Base-by-base conservation (phyloP, 1,139 yeast species). In the Suhomyces wounanorum region DNA sequence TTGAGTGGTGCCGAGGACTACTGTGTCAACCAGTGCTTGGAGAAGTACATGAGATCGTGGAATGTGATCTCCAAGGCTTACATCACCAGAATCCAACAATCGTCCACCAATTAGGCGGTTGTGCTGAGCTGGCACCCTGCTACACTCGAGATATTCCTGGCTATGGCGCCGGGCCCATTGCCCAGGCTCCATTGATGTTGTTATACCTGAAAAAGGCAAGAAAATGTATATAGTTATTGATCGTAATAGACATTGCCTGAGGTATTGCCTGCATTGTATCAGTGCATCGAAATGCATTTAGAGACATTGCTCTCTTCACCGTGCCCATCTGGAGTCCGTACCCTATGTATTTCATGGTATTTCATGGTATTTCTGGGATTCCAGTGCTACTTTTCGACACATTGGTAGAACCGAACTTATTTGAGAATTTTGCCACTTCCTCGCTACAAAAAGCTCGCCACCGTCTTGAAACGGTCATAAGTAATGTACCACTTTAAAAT, bases 41-140 rank as follows among this genome's bases (percentile, higher is more conserved):
- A 87, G 57, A 91, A 90, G 72, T 91, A 89, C 70, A 87, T 91
- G 95, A 81, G 88, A 68, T 84, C 96, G 39, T 91, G 97, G 97
- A 90, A 90, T 64, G 78, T 86, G 49, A 77, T 91, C 48, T 88
- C 96, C 30, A 84, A 83, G 67, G 75, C 89, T 13, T 90, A 90
- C 67, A 82, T 89, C 49, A 67, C 83, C 25, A 81, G 96, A 68
- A 87, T 90, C 60, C 94, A 87, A 43, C 58, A 60, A 44, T 48
- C 54, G 13, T 48, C 52, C 43, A 28, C 37, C 31, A 47, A 47
- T 37, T 48, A 41, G 36, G 28, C 30, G 9, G 3, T 16, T 8
- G 10, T 8, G 14, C 17, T 10, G 9, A 2, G 18, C 13, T 5
- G 2, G 18, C n/a, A 16, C 8, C 18, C 37, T 3, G n/a, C 14